Percentiles rank a stretch among this genome's conserved stretches.
phyloP scores from a whole-genome alignment of 352 stramenopile genomes.

The Globisporangium cystogenes region DNA sequence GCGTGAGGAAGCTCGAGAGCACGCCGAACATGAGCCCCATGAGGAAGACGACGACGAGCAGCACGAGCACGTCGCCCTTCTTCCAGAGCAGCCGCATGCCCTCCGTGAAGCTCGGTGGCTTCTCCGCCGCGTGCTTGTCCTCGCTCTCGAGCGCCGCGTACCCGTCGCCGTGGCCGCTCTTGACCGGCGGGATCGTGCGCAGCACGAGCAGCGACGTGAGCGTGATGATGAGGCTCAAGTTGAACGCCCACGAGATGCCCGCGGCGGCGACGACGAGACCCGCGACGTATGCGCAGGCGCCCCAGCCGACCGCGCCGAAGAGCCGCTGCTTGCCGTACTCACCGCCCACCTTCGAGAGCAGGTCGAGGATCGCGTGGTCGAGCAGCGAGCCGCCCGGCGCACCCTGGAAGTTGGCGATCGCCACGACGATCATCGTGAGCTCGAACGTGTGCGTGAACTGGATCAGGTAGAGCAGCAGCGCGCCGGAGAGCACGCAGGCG shows the following conservation, averaged over 20 bases:
- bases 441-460: slow-evolving; percentile 52
- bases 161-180: slow-evolving; percentile 20
- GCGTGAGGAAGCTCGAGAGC: slow-evolving; percentile 76
- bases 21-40: slow-evolving; percentile 82
- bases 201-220: slow-evolving; percentile 59
- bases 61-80: slow-evolving; percentile 56
- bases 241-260: slow-evolving; percentile 77
- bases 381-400: slow-evolving; percentile 54
- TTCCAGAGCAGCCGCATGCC: slow-evolving; percentile 29
- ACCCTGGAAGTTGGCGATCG: slow-evolving; percentile 59
- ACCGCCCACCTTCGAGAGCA: slow-evolving; percentile 59
- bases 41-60: slow-evolving; percentile 69
- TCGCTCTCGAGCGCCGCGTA: slow-evolving; percentile 19
- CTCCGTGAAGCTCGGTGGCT: slow-evolving; percentile 39
- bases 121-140: background rate
- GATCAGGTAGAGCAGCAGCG: slow-evolving; percentile 51
- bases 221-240: slow-evolving; percentile 44
- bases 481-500: slow-evolving; percentile 45
- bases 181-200: slow-evolving; percentile 48
- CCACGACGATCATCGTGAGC: slow-evolving; percentile 42
- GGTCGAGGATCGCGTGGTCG: slow-evolving; percentile 63
- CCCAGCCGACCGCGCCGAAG: slow-evolving; percentile 71
- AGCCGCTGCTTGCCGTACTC: slow-evolving; percentile 84
- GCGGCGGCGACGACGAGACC: slow-evolving; percentile 46
- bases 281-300: slow-evolving; percentile 58